phyloP scores from a whole-genome alignment of 495 filamentous ascomycete species.

The Penicillium antarcticum region DNA sequence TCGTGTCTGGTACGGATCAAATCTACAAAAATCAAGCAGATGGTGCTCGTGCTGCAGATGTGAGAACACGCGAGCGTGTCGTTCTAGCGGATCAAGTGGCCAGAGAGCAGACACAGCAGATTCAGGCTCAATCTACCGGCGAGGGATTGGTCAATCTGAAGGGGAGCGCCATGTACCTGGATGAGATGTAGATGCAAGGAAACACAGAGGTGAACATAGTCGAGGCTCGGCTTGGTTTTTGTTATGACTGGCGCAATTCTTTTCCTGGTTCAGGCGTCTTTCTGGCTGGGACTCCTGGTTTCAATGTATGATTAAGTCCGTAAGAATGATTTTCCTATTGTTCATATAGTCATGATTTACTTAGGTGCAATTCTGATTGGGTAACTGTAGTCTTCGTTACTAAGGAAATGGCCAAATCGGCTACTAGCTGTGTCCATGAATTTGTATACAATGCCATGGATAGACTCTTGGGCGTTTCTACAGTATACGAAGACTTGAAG shows the following conservation, averaged over 20 bases:
- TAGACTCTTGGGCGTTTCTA: too few species aligned
- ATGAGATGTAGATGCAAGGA: constrained; percentile 28
- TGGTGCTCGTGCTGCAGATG: constrained; percentile 35
- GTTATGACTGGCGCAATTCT: constrained; percentile 1
- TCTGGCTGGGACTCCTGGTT: neutral
- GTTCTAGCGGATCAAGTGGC: constrained; percentile 24
- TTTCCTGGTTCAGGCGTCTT: constrained; percentile 1
- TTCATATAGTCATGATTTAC: too few species aligned
- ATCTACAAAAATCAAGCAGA: constrained; percentile 47
- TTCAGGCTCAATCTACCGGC: constrained; percentile 32
- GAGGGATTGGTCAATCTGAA: constrained; percentile 31
- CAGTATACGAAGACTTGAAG: too few species aligned
- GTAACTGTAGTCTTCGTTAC: too few species aligned
- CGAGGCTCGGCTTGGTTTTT: neutral
- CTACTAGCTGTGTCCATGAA: too few species aligned
- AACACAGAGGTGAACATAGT: constrained; percentile 4
- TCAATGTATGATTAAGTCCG: constrained; percentile 10
- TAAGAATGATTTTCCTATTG: neutral
- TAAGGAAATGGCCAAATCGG: too few species aligned
- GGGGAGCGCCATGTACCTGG: constrained; percentile 40
- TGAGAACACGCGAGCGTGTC: constrained; percentile 24
- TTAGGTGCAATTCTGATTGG: too few species aligned
- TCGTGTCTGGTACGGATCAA: constrained; percentile 45
- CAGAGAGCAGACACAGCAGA: constrained; percentile 25
- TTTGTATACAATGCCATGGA: too few species aligned